phyloP scores from a whole-genome alignment of 768 basidiomycete genomes.

The Xerocomus spinulosus region DNA sequence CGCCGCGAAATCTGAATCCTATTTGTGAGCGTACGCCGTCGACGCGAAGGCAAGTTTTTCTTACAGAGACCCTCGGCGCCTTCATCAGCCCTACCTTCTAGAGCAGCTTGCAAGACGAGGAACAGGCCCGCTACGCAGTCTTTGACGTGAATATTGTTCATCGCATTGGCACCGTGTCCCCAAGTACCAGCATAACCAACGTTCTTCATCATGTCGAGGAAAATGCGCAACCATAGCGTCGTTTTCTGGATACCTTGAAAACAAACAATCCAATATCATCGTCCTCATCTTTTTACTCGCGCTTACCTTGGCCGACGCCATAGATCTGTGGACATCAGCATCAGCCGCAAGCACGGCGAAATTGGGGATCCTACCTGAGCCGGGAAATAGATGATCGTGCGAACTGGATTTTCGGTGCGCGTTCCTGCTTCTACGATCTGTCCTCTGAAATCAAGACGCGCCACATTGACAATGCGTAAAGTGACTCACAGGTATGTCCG shows the following conservation, averaged over 20 bases:
- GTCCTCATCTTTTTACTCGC: background rate
- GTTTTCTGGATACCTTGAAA: slow-evolving; percentile 34
- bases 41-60: slow-evolving; percentile 2
- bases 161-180: slow-evolving; percentile 37
- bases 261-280: background rate
- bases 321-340: slow-evolving; percentile 32
- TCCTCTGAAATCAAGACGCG: background rate
- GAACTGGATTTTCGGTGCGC: slow-evolving; percentile 36
- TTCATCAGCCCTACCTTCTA: slow-evolving; percentile 39
- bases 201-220: slow-evolving; percentile 30
- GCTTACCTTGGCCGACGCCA: slow-evolving; percentile 38
- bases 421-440: slow-evolving; percentile 39
- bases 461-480: background rate
- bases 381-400: slow-evolving; percentile 42
- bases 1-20: slow-evolving; percentile 32
- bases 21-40: background rate
- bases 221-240: slow-evolving; percentile 36
- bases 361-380: slow-evolving; percentile 21
- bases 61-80: slow-evolving; percentile 40
- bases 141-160: slow-evolving; percentile 39
- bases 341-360: background rate
- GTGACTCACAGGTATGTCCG: slow-evolving; percentile 27
- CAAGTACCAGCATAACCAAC: slow-evolving; percentile 39
- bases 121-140: slow-evolving; percentile 35
- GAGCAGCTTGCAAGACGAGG: slow-evolving; percentile 36